Conservation (phyloP, 192 early-diverging fungal genomes). For the Spizellomyces punctatus region DNA sequence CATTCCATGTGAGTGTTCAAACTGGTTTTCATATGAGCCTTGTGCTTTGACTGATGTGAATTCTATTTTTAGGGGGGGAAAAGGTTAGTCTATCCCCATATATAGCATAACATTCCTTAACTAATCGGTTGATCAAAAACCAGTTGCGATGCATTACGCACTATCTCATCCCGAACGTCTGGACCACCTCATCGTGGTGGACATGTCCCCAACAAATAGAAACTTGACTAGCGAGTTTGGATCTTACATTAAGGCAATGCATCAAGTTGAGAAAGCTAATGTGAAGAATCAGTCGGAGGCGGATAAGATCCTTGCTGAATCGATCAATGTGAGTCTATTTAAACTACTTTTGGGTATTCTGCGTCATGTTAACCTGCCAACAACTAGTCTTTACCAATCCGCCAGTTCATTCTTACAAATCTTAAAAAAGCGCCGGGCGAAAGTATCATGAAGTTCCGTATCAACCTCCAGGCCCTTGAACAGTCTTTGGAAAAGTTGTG, state of each 20-base stretch:
- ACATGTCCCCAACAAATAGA: constrained; percentile 45
- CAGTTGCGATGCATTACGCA: constrained; percentile 47
- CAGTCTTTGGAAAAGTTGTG: constrained; percentile 31
- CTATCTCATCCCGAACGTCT: constrained; percentile 27
- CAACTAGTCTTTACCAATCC: constrained; percentile 37
- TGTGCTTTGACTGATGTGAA: background rate
- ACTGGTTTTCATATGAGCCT: background rate
- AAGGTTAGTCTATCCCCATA: background rate
- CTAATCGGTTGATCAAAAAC: too few species aligned
- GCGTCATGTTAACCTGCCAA: background rate
- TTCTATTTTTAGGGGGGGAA: constrained; percentile 7
- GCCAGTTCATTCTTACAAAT: constrained; percentile 88
- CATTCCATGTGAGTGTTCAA: constrained; percentile 82
- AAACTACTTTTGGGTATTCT: too few species aligned
- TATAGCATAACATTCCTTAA: too few species aligned
- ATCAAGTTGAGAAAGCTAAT: constrained; percentile 30
- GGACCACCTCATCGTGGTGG: constrained; percentile 46
- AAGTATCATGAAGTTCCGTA: constrained; percentile 60
- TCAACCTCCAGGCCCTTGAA: constrained; percentile 74
- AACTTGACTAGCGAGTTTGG: constrained; percentile 20
- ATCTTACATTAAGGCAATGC: constrained; percentile 35
- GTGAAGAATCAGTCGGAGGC: constrained; percentile 39
- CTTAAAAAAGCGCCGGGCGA: constrained; percentile 61
- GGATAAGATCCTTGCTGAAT: constrained; percentile 38
- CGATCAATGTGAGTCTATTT: constrained; percentile 41